Evolutionary conservation across 2,329 filamentous ascomycete genomes (phyloP).

Genomic region (Penicillium digitatum): DNA sequence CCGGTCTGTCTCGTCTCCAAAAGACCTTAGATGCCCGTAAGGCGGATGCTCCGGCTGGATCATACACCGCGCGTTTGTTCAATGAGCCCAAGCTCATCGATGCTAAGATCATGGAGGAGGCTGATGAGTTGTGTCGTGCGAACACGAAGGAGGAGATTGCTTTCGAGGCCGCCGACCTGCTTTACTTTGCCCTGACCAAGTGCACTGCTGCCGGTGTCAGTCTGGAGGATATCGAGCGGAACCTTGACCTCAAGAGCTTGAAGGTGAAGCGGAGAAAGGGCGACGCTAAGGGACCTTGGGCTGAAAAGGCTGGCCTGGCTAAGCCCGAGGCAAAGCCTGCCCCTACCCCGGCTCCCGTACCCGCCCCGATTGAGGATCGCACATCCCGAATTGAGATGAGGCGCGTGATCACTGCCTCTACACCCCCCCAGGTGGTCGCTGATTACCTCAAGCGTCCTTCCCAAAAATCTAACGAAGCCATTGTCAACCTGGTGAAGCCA

Average conservation of each 20-base stretch:
- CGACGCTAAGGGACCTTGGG: slow-evolving; percentile 91
- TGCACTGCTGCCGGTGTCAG: slow-evolving; percentile 80
- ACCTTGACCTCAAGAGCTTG: slow-evolving; percentile 87
- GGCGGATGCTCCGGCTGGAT: slow-evolving; percentile 75
- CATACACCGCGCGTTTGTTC: slow-evolving; percentile 91
- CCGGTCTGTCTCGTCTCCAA: slow-evolving; percentile 77
- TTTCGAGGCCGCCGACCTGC: slow-evolving; percentile 89
- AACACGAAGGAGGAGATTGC: slow-evolving; percentile 77
- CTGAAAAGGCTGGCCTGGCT: slow-evolving; percentile 69
- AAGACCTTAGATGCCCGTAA: slow-evolving; percentile 82
- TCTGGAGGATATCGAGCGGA: slow-evolving; percentile 84
- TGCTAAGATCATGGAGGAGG: slow-evolving; percentile 98
- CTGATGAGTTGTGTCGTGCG: slow-evolving; percentile 88
- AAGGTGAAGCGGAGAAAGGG: slow-evolving; percentile 93
- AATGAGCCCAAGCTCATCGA: slow-evolving; percentile 82
- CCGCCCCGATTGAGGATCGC: slow-evolving; percentile 48
- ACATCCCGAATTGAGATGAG: slow-evolving; percentile 72
- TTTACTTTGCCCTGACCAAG: slow-evolving; percentile 93
- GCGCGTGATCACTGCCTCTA: slow-evolving; percentile 66
- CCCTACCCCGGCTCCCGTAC: slow-evolving; percentile 43
- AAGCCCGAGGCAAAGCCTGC: slow-evolving; percentile 28
- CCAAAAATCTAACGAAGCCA: slow-evolving; percentile 89
- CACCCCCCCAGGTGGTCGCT: slow-evolving; percentile 61
- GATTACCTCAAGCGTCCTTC: slow-evolving; percentile 81
- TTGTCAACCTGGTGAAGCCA: slow-evolving; percentile 83